A percentile compares a stretch with the other conserved stretches of the same genome.
Conservation (phyloP, 306 rosid genomes). For the Canavalia ensiformis region DNA sequence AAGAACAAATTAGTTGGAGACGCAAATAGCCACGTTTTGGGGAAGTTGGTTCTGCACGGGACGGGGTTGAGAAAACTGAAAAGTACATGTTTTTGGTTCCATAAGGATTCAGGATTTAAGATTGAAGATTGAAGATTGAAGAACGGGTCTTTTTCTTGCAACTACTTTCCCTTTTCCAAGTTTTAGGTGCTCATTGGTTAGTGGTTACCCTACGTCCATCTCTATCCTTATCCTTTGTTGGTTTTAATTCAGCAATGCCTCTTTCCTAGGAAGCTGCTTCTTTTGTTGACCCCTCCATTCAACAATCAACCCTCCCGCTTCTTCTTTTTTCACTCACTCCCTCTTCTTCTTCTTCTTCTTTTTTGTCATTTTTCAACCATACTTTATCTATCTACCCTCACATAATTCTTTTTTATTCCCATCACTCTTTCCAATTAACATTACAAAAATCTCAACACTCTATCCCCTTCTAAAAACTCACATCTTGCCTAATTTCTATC, state of each 20-base stretch:
- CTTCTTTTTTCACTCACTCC: neutral
- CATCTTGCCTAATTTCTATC: neutral
- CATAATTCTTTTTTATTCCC: neutral
- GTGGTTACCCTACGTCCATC: neutral
- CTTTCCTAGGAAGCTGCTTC: constrained; percentile 63
- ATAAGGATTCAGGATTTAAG: neutral
- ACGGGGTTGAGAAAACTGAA: neutral
- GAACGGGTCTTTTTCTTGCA: constrained; percentile 39
- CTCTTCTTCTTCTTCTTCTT: neutral
- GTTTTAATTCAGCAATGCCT: constrained; percentile 51
- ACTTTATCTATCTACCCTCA: neutral
- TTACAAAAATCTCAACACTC: too few species aligned
- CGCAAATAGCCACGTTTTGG: constrained; percentile 48
- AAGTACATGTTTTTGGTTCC: constrained; percentile 40
- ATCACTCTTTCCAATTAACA: neutral
- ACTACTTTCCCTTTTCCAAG: constrained; percentile 51
- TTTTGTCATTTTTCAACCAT: constrained; percentile 18
- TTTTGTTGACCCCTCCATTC: constrained; percentile 49
- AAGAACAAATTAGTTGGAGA: constrained; percentile 41
- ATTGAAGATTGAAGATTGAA: neutral
- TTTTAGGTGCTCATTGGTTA: constrained; percentile 14
- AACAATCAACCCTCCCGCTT: neutral
- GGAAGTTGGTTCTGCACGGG: constrained; percentile 6
- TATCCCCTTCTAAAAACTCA: neutral
- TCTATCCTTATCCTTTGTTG: constrained; percentile 60